Base-by-base conservation (phyloP, 306 rosid genomes). In the Mucuna pruriens region DNA sequence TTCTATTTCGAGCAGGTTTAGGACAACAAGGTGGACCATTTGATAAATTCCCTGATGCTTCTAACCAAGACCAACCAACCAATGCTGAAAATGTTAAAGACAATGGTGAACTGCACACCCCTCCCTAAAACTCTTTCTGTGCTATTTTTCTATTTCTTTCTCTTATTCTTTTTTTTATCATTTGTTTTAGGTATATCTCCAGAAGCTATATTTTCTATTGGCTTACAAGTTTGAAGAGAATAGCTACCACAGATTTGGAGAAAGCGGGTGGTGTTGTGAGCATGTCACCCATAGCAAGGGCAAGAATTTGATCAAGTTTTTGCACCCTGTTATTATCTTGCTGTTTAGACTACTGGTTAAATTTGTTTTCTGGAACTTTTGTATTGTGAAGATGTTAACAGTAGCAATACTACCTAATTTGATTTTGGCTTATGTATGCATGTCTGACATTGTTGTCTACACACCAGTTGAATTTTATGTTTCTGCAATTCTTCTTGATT, bases 1-100 rank as follows among this genome's bases (percentile, higher is more conserved):
- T 95, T 78, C 90, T 92, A 49, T 86, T 84, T 79, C 76, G 88
- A 74, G 85, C 97, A n/a, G 97, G 98, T 70, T 4, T 92, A 68
- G 95, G 84, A 51, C 91, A 83, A 25, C 88, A 90, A 84, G 97
- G 89, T 19, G 94, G 93, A 49, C 85, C 84, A 45, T 82, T 82
- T 15, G 89, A 88, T 76, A 80, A 85, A 1, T 85, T 88, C 63
- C 85, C 81, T 23, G 68, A 84, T 5, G 91, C 87, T 90, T 86
- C 94, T 77, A 81, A 69, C 80, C 86, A 84, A 34, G 87, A 85
- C 63, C 85, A 78, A 77, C 80, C 87, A 80, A 83, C 73, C 73
- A 61, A 61, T 38, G 75, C 76, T 82, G 77, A 77, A 55, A 77
- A 7, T 40, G 54, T 26, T 23, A 70, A 83, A 71, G 78, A 25